A percentile compares a stretch with the other conserved stretches of the same genome.
phyloP scores from a whole-genome alignment of 805 yeast species.

The Monosporozyma yasuniensis region DNA sequence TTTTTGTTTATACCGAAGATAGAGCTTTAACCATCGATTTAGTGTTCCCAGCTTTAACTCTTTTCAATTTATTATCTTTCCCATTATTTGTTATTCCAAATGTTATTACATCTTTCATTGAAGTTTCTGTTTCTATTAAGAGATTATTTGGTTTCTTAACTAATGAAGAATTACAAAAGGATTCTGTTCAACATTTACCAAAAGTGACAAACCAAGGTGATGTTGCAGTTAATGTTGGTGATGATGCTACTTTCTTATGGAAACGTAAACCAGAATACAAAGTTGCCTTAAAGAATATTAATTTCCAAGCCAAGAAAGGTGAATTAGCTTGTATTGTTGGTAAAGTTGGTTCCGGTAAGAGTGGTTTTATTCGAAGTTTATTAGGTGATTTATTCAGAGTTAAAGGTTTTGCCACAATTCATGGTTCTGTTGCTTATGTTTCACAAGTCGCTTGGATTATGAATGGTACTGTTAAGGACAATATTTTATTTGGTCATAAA shows the following conservation, averaged over 20 bases:
- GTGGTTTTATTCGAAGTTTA: constrained; percentile 69
- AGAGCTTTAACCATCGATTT: constrained; percentile 77
- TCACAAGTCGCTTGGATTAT: constrained; percentile 95
- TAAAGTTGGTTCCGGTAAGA: constrained; percentile 83
- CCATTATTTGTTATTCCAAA: constrained; percentile 90
- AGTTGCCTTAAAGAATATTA: constrained; percentile 55
- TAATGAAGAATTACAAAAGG: constrained; percentile 73
- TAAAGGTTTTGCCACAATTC: constrained; percentile 60
- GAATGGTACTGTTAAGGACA: constrained; percentile 88
- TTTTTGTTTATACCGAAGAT: constrained; percentile 52
- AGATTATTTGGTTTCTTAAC: constrained; percentile 69
- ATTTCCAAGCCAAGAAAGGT: constrained; percentile 59
- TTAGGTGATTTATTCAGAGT: constrained; percentile 76
- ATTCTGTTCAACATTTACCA: constrained; percentile 44
- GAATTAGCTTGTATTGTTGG: constrained; percentile 82
- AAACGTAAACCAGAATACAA: constrained; percentile 61
- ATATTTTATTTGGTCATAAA: constrained; percentile 81
- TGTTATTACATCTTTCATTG: constrained; percentile 78
- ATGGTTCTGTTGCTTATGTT: constrained; percentile 80
- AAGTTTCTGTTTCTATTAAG: constrained; percentile 73
- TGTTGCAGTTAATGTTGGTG: constrained; percentile 47
- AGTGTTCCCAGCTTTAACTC: constrained; percentile 82
- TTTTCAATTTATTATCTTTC: constrained; percentile 81
- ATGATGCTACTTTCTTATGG: constrained; percentile 70
- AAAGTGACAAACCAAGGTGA: constrained; percentile 53